Percentiles rank a stretch among this genome's conserved stretches.
phyloP scores from a whole-genome alignment of 768 basidiomycete genomes.

The Pleurotus sapidus region DNA sequence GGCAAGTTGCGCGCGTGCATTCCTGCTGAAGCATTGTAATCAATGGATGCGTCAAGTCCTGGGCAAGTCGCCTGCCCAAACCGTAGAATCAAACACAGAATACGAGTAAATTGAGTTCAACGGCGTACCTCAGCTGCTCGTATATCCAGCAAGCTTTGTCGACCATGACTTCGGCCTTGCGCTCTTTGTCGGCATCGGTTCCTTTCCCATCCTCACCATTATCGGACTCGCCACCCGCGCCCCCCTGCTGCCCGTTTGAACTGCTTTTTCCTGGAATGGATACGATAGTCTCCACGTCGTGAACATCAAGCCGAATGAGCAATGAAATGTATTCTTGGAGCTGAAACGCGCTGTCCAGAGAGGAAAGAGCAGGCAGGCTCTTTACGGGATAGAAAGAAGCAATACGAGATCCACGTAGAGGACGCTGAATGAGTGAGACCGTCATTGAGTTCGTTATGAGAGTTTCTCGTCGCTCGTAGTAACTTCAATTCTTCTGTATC shows the following conservation, averaged over 20 bases:
- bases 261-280: constrained; percentile 60
- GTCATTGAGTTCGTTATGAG: constrained; percentile 19
- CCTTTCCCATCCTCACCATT: constrained; percentile 26
- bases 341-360: constrained; percentile 90
- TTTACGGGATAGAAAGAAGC: constrained; percentile 81
- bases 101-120: not conserved
- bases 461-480: too few species aligned
- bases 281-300: constrained; percentile 83
- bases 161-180: constrained; percentile 52
- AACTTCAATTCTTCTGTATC: too few species aligned
- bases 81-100: not conserved
- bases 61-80: constrained; percentile 71
- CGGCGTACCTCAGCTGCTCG: constrained; percentile 44
- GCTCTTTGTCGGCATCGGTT: constrained; percentile 27
- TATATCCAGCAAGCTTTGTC: constrained; percentile 88
- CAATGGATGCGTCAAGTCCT: constrained; percentile 82
- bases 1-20: constrained; percentile 83
- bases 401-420: constrained; percentile 73
- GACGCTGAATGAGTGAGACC: constrained; percentile 54
- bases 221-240: constrained; percentile 12
- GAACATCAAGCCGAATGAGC: constrained; percentile 81
- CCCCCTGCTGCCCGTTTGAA: constrained; percentile 23
- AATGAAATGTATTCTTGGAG: constrained; percentile 92
- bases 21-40: constrained; percentile 84
- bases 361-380: constrained; percentile 61